phyloP scores from a whole-genome alignment of 2,329 filamentous ascomycete species.

The Diaporthe sp. region DNA sequence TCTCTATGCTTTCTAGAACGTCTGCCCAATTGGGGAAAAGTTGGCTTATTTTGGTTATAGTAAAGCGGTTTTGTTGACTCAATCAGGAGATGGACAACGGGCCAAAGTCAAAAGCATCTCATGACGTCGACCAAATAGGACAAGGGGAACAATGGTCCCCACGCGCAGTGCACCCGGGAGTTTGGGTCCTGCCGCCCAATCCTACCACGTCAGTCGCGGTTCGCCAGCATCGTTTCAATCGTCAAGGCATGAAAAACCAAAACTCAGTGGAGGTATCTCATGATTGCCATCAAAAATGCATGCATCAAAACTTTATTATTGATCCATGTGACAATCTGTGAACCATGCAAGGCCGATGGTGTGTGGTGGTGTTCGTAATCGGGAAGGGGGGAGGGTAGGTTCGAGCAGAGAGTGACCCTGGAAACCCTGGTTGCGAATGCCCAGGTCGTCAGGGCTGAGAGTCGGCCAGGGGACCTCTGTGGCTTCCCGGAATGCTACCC shows the following conservation, averaged over 20 bases:
- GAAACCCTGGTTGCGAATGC: background rate
- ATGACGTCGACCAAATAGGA: conserved; percentile 31
- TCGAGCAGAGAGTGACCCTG: background rate
- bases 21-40: too few relatives aligned
- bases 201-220: background rate
- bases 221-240: background rate
- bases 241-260: background rate
- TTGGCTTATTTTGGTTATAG: background rate
- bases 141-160: background rate
- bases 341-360: background rate
- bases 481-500: conserved; percentile 10
- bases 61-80: background rate
- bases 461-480: background rate
- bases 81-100: background rate
- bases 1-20: background rate
- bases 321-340: background rate
- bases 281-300: background rate
- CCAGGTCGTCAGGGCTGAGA: background rate
- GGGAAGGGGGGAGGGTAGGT: background rate
- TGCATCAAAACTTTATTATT: conserved; percentile 2
- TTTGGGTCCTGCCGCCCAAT: background rate
- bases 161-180: background rate
- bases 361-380: too few relatives aligned
- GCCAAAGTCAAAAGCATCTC: conserved; percentile 9
- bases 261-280: background rate